These are phyloP conservation scores for Xylariaceae sp. DNA, from an alignment of 2,329 filamentous ascomycete genomes.

Conservation along the genomic window DNA sequence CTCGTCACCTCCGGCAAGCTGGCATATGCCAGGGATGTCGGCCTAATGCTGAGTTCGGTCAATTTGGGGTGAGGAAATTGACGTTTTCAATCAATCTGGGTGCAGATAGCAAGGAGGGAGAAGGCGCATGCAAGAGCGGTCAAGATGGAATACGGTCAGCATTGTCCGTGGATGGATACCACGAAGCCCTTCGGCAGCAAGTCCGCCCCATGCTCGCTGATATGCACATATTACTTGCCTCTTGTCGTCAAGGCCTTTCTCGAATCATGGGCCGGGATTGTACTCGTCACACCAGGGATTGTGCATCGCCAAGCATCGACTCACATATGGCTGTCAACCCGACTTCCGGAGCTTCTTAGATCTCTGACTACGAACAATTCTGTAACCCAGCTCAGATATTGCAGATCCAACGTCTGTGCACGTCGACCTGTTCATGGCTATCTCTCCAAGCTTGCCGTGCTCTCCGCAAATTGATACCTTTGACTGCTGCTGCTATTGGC, in stretches of 20 bases:
- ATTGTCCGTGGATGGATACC: too few species aligned
- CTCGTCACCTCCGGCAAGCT: too few species aligned
- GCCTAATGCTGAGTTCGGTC: too few species aligned
- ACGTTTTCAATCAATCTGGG: too few species aligned
- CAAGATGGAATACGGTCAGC: too few species aligned
- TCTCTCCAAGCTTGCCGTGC: not conserved
- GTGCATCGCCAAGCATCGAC: slow-evolving; percentile 30
- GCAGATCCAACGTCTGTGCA: too few species aligned
- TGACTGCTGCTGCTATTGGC: too few species aligned
- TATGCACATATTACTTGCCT: slow-evolving; percentile 16
- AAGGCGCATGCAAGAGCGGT: not conserved
- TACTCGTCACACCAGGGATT: slow-evolving; percentile 31
- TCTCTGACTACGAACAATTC: not conserved
- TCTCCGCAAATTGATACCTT: too few species aligned
- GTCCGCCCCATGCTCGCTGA: slow-evolving; percentile 12
- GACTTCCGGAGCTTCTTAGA: slow-evolving; percentile 3
- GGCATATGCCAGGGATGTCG: too few species aligned
- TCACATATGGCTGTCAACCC: slow-evolving; percentile 19
- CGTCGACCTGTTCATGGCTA: not conserved
- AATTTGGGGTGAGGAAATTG: too few species aligned
- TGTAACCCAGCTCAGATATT: too few species aligned
- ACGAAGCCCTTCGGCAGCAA: slow-evolving; percentile 13
- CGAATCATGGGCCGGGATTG: slow-evolving; percentile 25
- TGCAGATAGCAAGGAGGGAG: not conserved
- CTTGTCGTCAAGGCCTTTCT: slow-evolving; percentile 16